Evolutionary conservation across 495 filamentous ascomycete species (phyloP).

Genomic region (Lasiosphaeria miniovina): DNA sequence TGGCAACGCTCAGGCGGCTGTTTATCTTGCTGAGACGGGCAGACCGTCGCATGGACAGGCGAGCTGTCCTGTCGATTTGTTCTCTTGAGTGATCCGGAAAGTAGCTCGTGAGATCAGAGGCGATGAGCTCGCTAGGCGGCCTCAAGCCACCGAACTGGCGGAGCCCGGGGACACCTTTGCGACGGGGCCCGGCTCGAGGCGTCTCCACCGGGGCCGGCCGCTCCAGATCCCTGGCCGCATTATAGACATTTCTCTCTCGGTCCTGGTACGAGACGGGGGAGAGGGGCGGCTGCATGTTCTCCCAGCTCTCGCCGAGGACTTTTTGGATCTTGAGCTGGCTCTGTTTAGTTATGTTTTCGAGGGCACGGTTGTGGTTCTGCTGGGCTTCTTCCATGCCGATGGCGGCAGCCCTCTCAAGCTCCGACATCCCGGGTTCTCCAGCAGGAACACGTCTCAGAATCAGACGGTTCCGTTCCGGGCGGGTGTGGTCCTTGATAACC

Average conservation of each 20-base stretch:
- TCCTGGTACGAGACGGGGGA: conserved; percentile 70
- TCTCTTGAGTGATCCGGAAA: conserved; percentile 93
- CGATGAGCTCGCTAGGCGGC: conserved; percentile 95
- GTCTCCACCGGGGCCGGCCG: conserved; percentile 50
- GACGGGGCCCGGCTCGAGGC: conserved; percentile 51
- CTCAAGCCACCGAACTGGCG: conserved; percentile 80
- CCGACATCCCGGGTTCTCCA: conserved; percentile 76
- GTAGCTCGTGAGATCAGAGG: conserved; percentile 90
- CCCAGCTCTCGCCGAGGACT: conserved; percentile 79
- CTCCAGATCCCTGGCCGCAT: conserved; percentile 57
- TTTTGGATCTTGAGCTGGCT: conserved; percentile 75
- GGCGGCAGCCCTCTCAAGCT: conserved; percentile 75
- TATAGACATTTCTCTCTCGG: conserved; percentile 61
- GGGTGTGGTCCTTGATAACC: conserved; percentile 68
- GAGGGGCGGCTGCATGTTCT: conserved; percentile 72
- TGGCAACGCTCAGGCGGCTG: conserved; percentile 87
- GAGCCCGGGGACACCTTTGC: conserved; percentile 49
- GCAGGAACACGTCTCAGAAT: conserved; percentile 86
- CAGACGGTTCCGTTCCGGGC: conserved; percentile 81
- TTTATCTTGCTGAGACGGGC: conserved; percentile 86
- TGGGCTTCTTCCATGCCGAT: conserved; percentile 79
- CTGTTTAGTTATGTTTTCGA: conserved; percentile 62
- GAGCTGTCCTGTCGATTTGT: conserved; percentile 89
- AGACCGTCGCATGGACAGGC: conserved; percentile 85
- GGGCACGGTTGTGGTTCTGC: conserved; percentile 64